These are phyloP conservation scores for Parietichytrium sp. DNA, from an alignment of 108 stramenopile genomes.

Conservation along the genomic window DNA sequence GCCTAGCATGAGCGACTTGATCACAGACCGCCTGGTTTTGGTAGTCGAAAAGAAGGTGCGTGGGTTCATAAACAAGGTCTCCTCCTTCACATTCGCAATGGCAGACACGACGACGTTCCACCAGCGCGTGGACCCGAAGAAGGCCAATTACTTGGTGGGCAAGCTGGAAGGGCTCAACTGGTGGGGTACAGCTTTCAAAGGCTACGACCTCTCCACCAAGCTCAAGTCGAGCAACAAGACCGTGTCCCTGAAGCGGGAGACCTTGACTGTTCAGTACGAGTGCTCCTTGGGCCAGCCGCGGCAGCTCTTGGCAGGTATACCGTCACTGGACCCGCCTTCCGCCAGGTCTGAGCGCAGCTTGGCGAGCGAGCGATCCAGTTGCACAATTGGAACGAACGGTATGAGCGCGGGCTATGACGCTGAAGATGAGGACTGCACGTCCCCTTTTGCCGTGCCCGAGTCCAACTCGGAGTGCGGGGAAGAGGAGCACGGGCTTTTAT, in stretches of 20 bases:
- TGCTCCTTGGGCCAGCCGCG: constrained; percentile 12
- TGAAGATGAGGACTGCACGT: background rate
- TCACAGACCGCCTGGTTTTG: background rate
- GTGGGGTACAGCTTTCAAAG: constrained; percentile 24
- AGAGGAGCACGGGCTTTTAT: background rate
- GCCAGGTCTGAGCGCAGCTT: background rate
- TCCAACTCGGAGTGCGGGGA: background rate
- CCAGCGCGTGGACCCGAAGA: background rate
- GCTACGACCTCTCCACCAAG: background rate
- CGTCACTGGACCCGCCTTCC: too few species aligned
- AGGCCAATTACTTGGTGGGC: background rate
- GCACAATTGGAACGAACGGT: too few species aligned
- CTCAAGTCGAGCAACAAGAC: background rate
- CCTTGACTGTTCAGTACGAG: background rate
- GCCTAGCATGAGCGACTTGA: background rate
- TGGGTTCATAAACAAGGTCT: constrained; percentile 21
- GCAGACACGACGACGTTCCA: background rate
- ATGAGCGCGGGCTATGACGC: too few species aligned
- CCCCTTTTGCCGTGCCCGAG: background rate
- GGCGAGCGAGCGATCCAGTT: background rate
- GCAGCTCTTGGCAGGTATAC: constrained; percentile 8
- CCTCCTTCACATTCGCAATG: constrained; percentile 27
- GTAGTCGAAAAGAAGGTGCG: background rate
- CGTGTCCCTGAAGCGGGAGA: background rate
- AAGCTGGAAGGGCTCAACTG: background rate